Percentiles rank a stretch among this genome's conserved stretches.
These are phyloP conservation scores for Pisolithus orientalis DNA, from an alignment of 768 basidiomycete genomes.

Conservation along the genomic window DNA sequence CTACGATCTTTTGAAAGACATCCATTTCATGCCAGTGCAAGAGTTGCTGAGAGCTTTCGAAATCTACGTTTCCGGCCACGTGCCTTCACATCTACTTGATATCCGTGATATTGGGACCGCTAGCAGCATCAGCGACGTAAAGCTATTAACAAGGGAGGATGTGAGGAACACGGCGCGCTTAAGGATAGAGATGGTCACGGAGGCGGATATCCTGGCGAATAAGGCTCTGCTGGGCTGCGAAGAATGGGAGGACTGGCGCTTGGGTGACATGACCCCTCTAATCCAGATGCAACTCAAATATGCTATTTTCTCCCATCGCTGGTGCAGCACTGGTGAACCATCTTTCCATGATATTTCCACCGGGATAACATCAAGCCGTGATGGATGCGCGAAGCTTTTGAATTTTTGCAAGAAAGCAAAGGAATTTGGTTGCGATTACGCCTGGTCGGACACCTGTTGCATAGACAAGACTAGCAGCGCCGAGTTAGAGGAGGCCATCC, in stretches of 20 bases:
- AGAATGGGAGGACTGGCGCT: background rate
- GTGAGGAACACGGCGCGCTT: background rate
- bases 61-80: background rate
- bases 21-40: background rate
- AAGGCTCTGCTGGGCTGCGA: background rate
- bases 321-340: conserved; percentile 2
- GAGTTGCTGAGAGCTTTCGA: background rate
- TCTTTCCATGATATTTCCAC: background rate
- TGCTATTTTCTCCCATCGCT: conserved; percentile 4
- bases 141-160: background rate
- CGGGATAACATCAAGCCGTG: background rate
- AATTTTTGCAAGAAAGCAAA: conserved; percentile 1
- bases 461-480: conserved; percentile 9
- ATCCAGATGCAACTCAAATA: background rate
- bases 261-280: background rate
- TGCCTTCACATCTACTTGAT: background rate
- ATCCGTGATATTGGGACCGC: background rate
- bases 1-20: too few species aligned
- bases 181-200: background rate
- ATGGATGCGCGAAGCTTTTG: background rate
- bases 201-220: background rate
- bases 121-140: background rate
- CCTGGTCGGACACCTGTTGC: conserved; percentile 8
- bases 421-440: background rate
- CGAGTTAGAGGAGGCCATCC: conserved; percentile 1